Base-by-base conservation (phyloP, 1,284 basidiomycete genomes). In the Pseudozyma thailandica region DNA sequence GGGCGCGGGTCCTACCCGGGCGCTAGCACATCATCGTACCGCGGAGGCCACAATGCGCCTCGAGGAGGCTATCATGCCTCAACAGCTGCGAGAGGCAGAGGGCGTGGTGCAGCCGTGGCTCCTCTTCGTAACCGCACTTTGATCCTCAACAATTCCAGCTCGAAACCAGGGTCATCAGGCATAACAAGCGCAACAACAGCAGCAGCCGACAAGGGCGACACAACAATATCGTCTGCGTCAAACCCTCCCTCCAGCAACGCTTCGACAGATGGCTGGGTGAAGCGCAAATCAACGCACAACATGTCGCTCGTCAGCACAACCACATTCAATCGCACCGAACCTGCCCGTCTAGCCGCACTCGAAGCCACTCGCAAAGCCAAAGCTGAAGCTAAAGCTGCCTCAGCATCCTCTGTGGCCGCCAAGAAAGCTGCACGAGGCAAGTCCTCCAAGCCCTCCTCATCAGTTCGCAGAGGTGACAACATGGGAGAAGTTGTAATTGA, bases 401-500 rank as follows among this genome's bases (percentile, higher is more conserved):
- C 56, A 1, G 41, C 54, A 3, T 37, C 60, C 4, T 39, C 55
- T 13, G 16, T 47, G 12, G 18, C 57, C 18, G 33, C 25, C 16
- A 50, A 41, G 15, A 46, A 55, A 39, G 5, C 50, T 2, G 9
- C 13, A 8, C 41, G 46, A 6, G 25, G 35, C 15, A 58, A 58
- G 31, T 13, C 56, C 26, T 6, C 37, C 8, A 60, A 56, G 20
- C 10, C 52, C 9, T 52, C 57, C 2, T 46, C 64, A 1, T 73
- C 75, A 0, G 57, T 79, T 16, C 51, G 78, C 4, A 46, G 78
- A 10, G 78, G 78, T 10, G 75, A 76, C 56, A 77, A 77, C 38
- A 80, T 80, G 76, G 77, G 78, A 23, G 77, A 82, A 49, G 85
- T 86, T 2, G 83, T 86, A 26, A 84, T 86, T 18, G 86, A 86